These are phyloP conservation scores for Colletotrichum spinosum DNA, from an alignment of 2,329 filamentous ascomycete genomes.

Conservation along the genomic window DNA sequence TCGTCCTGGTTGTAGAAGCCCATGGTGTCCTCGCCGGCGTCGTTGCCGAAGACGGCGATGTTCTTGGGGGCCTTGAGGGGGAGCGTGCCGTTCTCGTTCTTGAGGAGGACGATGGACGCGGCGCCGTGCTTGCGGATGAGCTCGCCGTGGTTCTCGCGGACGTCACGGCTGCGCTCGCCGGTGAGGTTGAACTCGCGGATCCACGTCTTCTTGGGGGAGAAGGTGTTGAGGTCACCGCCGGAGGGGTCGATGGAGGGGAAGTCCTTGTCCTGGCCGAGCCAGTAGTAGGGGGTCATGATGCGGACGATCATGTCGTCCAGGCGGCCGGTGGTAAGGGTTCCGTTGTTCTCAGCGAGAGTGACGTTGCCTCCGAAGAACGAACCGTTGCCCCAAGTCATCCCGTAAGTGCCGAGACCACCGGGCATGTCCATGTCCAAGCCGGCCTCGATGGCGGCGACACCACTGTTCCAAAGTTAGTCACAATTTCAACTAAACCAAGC, in stretches of 20 bases:
- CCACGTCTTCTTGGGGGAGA: constrained; percentile 61
- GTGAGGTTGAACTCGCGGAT: constrained; percentile 55
- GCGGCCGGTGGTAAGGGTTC: constrained; percentile 53
- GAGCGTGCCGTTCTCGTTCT: constrained; percentile 73
- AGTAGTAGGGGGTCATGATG: constrained; percentile 66
- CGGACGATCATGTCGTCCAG: constrained; percentile 62
- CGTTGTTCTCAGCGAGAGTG: constrained; percentile 59
- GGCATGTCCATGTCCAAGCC: constrained; percentile 67
- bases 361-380: constrained; percentile 60
- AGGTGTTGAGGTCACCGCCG: constrained; percentile 59
- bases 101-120: constrained; percentile 75
- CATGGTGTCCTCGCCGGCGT: constrained; percentile 75
- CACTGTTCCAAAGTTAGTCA: constrained; percentile 39
- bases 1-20: constrained; percentile 74
- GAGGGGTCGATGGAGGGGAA: constrained; percentile 59
- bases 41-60: constrained; percentile 66
- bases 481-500: no score
- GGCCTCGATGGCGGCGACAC: constrained; percentile 55
- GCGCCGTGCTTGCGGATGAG: constrained; percentile 67
- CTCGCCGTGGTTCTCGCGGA: constrained; percentile 65
- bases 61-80: constrained; percentile 69
- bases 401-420: constrained; percentile 51
- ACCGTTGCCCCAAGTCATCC: constrained; percentile 44
- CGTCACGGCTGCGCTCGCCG: constrained; percentile 63
- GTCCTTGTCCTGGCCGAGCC: constrained; percentile 59